phyloP scores from a whole-genome alignment of 2,329 filamentous ascomycete genomes.

The Cordyceps farinosa region DNA sequence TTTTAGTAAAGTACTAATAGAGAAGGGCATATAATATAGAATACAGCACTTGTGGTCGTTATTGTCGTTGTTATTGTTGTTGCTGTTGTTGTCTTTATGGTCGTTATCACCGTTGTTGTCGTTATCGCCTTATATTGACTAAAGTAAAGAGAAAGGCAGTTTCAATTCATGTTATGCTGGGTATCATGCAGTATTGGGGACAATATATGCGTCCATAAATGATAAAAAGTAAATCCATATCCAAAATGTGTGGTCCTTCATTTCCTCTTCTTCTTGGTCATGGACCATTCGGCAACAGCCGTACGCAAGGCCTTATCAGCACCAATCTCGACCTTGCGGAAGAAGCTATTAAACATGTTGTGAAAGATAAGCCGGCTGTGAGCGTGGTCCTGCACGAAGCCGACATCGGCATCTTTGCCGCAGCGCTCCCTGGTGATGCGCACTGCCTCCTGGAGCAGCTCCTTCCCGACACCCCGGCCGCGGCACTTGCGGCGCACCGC shows the following conservation, averaged over 20 bases:
- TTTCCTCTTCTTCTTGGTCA: conserved; percentile 42
- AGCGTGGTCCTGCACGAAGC: conserved; percentile 74
- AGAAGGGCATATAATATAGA: too few species aligned
- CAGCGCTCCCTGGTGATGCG: conserved; percentile 63
- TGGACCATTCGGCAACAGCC: conserved; percentile 48
- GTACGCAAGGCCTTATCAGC: conserved; percentile 52
- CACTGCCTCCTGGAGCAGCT: conserved; percentile 70
- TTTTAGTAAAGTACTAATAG: too few species aligned
- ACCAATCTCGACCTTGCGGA: conserved; percentile 56
- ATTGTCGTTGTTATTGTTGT: too few species aligned
- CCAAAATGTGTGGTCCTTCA: neutral
- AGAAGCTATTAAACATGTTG: conserved; percentile 56
- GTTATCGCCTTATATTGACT: too few species aligned
- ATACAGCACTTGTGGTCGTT: too few species aligned
- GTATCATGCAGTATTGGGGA: conserved; percentile 14
- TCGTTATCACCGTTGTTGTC: too few species aligned
- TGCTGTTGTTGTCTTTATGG: too few species aligned
- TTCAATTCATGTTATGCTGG: conserved; percentile 9
- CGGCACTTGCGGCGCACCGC: conserved; percentile 70
- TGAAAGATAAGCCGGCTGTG: conserved; percentile 65
- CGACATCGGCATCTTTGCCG: conserved; percentile 62
- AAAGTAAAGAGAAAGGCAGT: neutral
- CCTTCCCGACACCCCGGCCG: conserved; percentile 66
- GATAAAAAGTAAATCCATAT: neutral
- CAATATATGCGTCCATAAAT: neutral